These are phyloP conservation scores for Nicotiana obtusifolia DNA, from an alignment of 257 asterid species.

Conservation along the genomic window DNA sequence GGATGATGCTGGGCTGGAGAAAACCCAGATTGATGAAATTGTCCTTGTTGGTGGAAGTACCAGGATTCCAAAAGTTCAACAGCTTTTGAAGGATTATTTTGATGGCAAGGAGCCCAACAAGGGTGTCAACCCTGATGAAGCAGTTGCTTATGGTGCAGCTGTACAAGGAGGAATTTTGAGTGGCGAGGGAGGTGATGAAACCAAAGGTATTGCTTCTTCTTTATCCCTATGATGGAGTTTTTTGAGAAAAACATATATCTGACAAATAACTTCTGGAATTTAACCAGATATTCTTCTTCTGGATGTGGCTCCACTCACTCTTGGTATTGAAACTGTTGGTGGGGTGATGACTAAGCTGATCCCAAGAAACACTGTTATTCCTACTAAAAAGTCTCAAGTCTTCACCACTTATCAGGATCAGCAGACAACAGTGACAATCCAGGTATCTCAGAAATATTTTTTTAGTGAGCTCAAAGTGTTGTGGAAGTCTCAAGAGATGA, in stretches of 20 bases:
- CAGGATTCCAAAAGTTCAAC: slow-evolving; percentile 14
- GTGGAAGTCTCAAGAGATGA: background rate
- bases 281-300: background rate
- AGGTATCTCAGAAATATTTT: background rate
- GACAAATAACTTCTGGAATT: background rate
- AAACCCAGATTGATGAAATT: slow-evolving; percentile 8
- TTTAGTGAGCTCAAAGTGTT: background rate
- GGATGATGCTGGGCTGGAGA: slow-evolving; percentile 10
- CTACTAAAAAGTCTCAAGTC: slow-evolving; percentile 11
- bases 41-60: slow-evolving; percentile 14
- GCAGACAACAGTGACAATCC: slow-evolving; percentile 8
- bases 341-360: slow-evolving; percentile 11
- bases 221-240: background rate
- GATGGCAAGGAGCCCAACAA: slow-evolving; percentile 9
- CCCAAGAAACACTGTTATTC: slow-evolving; percentile 2
- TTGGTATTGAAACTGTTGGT: slow-evolving; percentile 10
- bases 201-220: slow-evolving; percentile 9
- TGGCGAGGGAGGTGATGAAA: slow-evolving; percentile 13
- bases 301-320: slow-evolving; percentile 7
- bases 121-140: slow-evolving; percentile 9
- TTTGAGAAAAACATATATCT: background rate
- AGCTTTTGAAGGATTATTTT: slow-evolving; percentile 11
- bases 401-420: slow-evolving; percentile 8
- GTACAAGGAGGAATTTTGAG: slow-evolving; percentile 2
- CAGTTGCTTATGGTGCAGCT: slow-evolving; percentile 14